A percentile compares a stretch with the other conserved stretches of the same genome.
These are phyloP conservation scores for Tothia fuscella DNA, from an alignment of 2,329 filamentous ascomycete genomes.

Conservation along the genomic window DNA sequence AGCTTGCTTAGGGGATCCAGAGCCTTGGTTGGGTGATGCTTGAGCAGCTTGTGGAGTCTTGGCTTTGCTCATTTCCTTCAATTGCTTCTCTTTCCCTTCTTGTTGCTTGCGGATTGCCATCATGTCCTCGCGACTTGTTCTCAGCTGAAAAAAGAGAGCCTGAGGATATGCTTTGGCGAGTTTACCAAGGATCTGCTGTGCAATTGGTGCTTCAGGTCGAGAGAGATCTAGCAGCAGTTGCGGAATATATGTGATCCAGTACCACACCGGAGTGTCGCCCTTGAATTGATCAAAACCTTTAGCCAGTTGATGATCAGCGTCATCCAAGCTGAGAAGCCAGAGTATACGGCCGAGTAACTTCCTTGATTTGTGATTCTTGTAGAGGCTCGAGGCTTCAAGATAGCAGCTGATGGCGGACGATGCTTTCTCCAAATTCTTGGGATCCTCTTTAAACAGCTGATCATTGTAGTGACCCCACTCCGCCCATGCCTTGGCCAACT, in stretches of 20 bases:
- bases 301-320: constrained; percentile 70
- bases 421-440: constrained; percentile 67
- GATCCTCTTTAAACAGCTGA: constrained; percentile 85
- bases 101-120: constrained; percentile 80
- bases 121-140: constrained; percentile 92
- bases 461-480: constrained; percentile 99
- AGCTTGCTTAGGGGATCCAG: constrained; percentile 20
- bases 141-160: constrained; percentile 83
- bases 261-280: constrained; percentile 95
- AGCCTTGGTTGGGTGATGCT: constrained; percentile 26
- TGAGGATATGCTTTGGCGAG: constrained; percentile 95
- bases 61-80: constrained; percentile 31
- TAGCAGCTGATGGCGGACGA: constrained; percentile 93
- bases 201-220: constrained; percentile 79
- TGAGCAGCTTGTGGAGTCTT: constrained; percentile 51
- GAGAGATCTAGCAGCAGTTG: constrained; percentile 86
- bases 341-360: constrained; percentile 88
- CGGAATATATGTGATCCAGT: constrained; percentile 98
- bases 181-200: constrained; percentile 76
- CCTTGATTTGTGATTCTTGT: constrained; percentile 92
- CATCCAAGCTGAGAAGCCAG: constrained; percentile 90
- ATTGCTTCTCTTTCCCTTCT: constrained; percentile 48
- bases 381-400: constrained; percentile 86
- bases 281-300: constrained; percentile 91
- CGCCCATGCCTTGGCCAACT: constrained; percentile 93